phyloP scores from a whole-genome alignment of 2,329 filamentous ascomycete genomes.

The Diaporthe citriasiana region DNA sequence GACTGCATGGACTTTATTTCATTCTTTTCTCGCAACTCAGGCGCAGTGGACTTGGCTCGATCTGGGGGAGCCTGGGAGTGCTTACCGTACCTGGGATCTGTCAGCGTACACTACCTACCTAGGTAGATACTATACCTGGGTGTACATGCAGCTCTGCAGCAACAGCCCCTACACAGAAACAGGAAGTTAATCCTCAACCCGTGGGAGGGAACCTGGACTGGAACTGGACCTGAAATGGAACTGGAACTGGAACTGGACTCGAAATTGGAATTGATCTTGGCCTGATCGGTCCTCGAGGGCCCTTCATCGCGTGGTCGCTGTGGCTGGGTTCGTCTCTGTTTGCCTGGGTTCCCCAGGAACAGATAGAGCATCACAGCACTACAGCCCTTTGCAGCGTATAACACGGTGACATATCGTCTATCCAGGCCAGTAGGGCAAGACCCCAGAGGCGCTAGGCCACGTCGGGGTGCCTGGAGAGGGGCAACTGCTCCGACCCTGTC shows the following conservation, averaged over 20 bases:
- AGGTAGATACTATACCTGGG: no score
- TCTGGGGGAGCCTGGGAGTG: not conserved
- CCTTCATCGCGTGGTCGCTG: slow-evolving; percentile 4
- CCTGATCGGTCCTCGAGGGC: not conserved
- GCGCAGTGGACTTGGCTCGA: not conserved
- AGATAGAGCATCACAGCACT: not conserved
- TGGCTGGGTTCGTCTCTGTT: not conserved
- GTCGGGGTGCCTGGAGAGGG: slow-evolving; percentile 25
- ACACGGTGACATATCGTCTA: slow-evolving; percentile 10
- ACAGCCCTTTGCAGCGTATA: not conserved
- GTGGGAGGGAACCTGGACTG: not conserved
- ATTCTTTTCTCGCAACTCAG: slow-evolving; percentile 3
- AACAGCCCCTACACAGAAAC: no score
- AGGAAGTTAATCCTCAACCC: not conserved
- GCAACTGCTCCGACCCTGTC: slow-evolving; percentile 34
- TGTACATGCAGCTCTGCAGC: no score
- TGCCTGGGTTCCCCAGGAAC: not conserved
- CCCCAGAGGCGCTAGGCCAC: slow-evolving; percentile 16
- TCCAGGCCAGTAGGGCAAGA: slow-evolving; percentile 8
- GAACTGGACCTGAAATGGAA: no score
- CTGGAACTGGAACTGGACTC: no score
- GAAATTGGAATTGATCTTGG: not conserved
- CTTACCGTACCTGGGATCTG: not conserved
- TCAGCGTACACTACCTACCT: not conserved
- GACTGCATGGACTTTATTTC: not conserved